Percentiles rank a stretch among this genome's conserved stretches.
phyloP scores from a whole-genome alignment of 345 rosid species.

The Eucalyptus dawsonii region DNA sequence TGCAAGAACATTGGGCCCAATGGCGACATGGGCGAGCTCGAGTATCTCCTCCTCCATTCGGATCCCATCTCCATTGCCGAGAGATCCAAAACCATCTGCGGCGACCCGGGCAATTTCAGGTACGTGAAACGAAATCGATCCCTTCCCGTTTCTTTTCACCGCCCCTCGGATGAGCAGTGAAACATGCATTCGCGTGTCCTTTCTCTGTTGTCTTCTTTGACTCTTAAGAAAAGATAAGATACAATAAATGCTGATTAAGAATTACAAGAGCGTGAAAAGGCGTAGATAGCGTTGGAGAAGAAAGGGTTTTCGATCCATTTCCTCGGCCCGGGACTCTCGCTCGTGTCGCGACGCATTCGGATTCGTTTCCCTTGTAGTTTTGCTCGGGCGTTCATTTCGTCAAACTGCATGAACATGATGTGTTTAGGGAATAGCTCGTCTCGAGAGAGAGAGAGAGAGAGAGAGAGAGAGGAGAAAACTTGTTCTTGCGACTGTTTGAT shows the following conservation, averaged over 20 bases:
- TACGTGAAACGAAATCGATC: neutral
- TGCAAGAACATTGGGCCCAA: constrained; percentile 74
- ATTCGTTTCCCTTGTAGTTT: neutral
- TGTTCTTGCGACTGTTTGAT: neutral
- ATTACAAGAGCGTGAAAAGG: neutral
- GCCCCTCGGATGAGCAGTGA: neutral
- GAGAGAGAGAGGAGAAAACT: neutral
- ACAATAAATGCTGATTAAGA: neutral
- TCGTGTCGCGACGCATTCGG: neutral
- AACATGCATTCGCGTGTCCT: neutral
- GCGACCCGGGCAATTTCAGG: constrained; percentile 70
- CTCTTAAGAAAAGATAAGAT: neutral
- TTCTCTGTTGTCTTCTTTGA: neutral
- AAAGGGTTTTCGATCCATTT: neutral
- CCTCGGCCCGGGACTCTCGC: neutral
- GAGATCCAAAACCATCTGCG: constrained; percentile 36
- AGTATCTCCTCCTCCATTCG: constrained; percentile 75
- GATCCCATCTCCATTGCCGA: constrained; percentile 43
- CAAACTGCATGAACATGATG: neutral
- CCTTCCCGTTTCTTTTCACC: neutral
- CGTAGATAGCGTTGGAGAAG: neutral
- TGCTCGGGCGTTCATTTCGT: neutral
- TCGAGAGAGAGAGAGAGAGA: neutral
- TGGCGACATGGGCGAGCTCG: constrained; percentile 91
- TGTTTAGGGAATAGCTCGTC: neutral